phyloP scores from a whole-genome alignment of 2,329 filamentous ascomycete genomes.

The Epichloe aotearoae region DNA sequence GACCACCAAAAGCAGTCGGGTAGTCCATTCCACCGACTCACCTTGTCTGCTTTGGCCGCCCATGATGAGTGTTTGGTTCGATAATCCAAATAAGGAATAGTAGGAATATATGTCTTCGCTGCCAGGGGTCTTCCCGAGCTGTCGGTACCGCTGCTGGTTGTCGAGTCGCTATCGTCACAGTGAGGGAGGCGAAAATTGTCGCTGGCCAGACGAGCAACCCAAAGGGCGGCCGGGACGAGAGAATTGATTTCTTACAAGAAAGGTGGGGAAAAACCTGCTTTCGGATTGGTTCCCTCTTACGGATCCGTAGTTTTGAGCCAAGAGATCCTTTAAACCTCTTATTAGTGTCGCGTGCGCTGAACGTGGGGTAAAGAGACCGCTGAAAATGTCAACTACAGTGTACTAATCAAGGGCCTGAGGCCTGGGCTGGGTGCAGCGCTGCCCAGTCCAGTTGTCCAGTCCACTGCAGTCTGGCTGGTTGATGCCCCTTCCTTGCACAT shows the following conservation, averaged over 20 bases:
- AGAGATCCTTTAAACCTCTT: not conserved
- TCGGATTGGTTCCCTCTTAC: not conserved
- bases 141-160: too few species aligned
- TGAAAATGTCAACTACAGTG: too few species aligned
- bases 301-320: not conserved
- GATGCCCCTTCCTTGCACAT: not conserved
- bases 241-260: too few species aligned
- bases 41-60: constrained; percentile 27
- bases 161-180: too few species aligned
- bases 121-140: too few species aligned
- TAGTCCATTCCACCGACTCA: constrained; percentile 8
- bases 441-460: too few species aligned
- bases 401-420: too few species aligned
- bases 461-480: too few species aligned
- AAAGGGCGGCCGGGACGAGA: not conserved
- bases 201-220: not conserved
- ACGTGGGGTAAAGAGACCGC: too few species aligned
- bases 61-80: constrained; percentile 13
- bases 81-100: not conserved
- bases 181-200: not conserved
- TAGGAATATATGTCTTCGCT: not conserved
- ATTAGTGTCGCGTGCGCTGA: too few species aligned
- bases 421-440: too few species aligned
- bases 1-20: not conserved
- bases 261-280: not conserved